These are phyloP conservation scores for Neurospora pannonica DNA, from an alignment of 495 filamentous ascomycete species.

Conservation along the genomic window DNA sequence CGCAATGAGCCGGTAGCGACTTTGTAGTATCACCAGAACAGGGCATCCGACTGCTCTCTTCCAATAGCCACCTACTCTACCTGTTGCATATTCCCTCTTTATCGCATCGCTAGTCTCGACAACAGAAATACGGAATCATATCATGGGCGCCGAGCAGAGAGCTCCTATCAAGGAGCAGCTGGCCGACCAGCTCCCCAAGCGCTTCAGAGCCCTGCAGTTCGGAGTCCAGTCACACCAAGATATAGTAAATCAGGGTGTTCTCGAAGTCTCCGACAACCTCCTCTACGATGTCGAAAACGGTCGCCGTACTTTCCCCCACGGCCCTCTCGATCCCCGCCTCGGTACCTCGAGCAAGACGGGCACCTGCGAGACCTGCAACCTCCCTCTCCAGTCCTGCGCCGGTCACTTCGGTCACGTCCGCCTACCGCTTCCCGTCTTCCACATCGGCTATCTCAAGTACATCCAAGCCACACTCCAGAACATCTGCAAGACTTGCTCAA, in stretches of 20 bases:
- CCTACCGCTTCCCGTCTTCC: constrained; percentile 83
- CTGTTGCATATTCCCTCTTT: not conserved
- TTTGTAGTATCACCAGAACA: not conserved
- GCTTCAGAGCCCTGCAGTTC: constrained; percentile 88
- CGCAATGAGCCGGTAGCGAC: constrained; percentile 10
- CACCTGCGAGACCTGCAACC: constrained; percentile 72
- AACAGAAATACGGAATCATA: not conserved
- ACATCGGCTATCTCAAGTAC: constrained; percentile 89
- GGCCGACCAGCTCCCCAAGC: constrained; percentile 74
- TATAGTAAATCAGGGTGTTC: constrained; percentile 84
- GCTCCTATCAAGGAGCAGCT: constrained; percentile 72
- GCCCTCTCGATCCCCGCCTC: constrained; percentile 77
- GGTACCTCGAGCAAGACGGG: constrained; percentile 73
- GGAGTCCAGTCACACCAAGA: constrained; percentile 88
- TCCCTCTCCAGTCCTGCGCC: constrained; percentile 68
- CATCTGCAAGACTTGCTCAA: constrained; percentile 84
- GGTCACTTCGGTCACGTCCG: constrained; percentile 92
- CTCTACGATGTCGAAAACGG: constrained; percentile 78
- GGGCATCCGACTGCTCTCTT: constrained; percentile 5
- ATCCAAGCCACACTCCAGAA: constrained; percentile 81
- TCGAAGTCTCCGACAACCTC: constrained; percentile 83
- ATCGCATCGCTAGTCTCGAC: not conserved
- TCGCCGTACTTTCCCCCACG: constrained; percentile 62
- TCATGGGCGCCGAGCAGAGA: constrained; percentile 6
- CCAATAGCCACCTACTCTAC: not conserved